Base-by-base conservation (phyloP, 352 stramenopile species). In the Phytophthora vignae region DNA sequence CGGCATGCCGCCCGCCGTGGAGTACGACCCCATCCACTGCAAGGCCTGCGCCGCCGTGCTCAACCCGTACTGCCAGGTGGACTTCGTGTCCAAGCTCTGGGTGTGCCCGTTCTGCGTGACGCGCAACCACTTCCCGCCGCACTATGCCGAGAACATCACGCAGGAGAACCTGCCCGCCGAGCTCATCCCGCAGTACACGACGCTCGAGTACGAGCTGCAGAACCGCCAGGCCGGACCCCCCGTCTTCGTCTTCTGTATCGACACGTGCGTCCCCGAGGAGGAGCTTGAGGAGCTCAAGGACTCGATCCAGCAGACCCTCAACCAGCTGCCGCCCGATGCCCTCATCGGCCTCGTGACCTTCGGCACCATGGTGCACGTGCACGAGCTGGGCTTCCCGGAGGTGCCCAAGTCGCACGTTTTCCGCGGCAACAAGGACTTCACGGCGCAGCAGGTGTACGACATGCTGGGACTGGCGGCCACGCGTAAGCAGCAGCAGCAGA, bases 71-170 rank as follows among this genome's bases (percentile, higher is more conserved):
- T 99, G 96, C 76, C 97, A 99, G 72, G 92, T 99, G 29, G 98
- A 99, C 81, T 99, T 98, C 76, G 87, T 98, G 17, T 98, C 92
- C 60, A 99, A 99, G 84, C 87, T 99, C 49, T 99, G 98, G 98
- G 97, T 98, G 3, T 99, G 98, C 79, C 98, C 98, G 19, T 99
- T 99, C 81, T 99, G 98, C 82, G 89, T 99, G 66, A 97, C 89
- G 56, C 90, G 98, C 68, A 99, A 99, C 91, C 97, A 99, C 67
- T 99, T 99, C 78, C 98, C 91, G 25, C 90, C 89, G 63, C 91
- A 95, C 69, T 97, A 95, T 57, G 89, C 94, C 2, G 95, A 99
- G 73, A 98, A 99, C 77, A 99, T 99, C 74, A 98, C 96, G 44
- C 97, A 99, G 81, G 96, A 95, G 19, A 99, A 99, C 80, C 83